Percentiles rank a stretch among this genome's conserved stretches.
These are phyloP conservation scores for Botryotinia convoluta DNA, from an alignment of 2,329 filamentous ascomycete species.

Conservation along the genomic window DNA sequence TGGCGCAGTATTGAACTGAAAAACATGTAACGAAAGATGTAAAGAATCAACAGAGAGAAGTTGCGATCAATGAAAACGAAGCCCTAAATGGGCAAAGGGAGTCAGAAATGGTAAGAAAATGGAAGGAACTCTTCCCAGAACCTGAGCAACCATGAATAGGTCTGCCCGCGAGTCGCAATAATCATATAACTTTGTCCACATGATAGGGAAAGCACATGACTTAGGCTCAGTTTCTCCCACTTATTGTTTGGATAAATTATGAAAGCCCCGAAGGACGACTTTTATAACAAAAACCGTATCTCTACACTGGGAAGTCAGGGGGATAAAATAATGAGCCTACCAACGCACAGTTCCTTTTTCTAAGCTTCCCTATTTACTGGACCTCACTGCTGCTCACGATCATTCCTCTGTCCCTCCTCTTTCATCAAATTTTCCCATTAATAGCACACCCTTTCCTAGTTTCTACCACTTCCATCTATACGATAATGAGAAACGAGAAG, in stretches of 20 bases:
- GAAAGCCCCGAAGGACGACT: not conserved
- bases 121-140: no score
- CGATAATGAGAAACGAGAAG: no score
- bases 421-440: fast-evolving
- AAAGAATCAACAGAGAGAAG: not conserved
- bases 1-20: not conserved
- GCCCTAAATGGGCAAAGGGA: no score
- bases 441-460: not conserved
- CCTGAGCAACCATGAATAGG: no score
- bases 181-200: no score
- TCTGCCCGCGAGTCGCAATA: no score
- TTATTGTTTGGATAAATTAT: fast-evolving
- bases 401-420: not conserved
- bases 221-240: no score
- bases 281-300: fast-evolving
- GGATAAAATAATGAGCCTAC: not conserved
- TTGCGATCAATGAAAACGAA: no score
- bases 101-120: no score
- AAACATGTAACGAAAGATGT: not conserved
- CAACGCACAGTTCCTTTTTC: not conserved
- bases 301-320: not conserved
- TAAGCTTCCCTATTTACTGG: not conserved
- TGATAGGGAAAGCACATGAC: no score
- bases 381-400: fast-evolving
- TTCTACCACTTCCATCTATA: not conserved